A percentile compares a stretch with the other conserved stretches of the same genome.
These are phyloP conservation scores for Stemphylium lycopersici DNA, from an alignment of 2,329 filamentous ascomycete genomes.

Conservation along the genomic window DNA sequence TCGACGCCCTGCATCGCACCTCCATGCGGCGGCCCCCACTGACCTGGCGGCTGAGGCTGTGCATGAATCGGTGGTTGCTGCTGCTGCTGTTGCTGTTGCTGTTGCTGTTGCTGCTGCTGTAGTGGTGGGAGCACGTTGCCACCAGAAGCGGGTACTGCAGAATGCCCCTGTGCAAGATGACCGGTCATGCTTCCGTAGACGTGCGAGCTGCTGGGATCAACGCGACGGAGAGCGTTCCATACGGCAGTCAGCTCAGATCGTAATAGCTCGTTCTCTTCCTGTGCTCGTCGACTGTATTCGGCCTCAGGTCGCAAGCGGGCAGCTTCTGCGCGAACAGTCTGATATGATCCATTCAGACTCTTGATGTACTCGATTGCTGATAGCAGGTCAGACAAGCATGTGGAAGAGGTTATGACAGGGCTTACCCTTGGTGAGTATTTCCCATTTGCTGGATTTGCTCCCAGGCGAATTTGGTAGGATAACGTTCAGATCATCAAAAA, in stretches of 20 bases:
- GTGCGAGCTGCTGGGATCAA: constrained; percentile 55
- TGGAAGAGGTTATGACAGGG: constrained; percentile 2
- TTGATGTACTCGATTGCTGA: constrained; percentile 59
- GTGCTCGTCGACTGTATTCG: constrained; percentile 51
- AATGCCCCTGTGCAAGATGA: constrained; percentile 50
- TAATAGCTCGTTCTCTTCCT: constrained; percentile 56
- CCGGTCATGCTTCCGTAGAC: constrained; percentile 56
- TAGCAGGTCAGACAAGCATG: constrained; percentile 16
- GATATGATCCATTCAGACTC: constrained; percentile 47
- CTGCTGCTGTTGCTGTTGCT: constrained; percentile 12
- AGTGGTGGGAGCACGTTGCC: constrained; percentile 47
- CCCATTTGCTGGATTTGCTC: constrained; percentile 88
- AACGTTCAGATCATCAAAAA: constrained; percentile 81
- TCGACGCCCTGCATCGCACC: constrained; percentile 58
- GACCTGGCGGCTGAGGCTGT: constrained; percentile 41
- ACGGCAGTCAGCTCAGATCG: constrained; percentile 55
- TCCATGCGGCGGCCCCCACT: constrained; percentile 41
- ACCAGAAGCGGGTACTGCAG: constrained; percentile 34
- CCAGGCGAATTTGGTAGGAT: constrained; percentile 81
- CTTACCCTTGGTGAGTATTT: constrained; percentile 83
- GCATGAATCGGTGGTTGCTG: constrained; percentile 10
- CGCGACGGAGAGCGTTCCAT: constrained; percentile 53
- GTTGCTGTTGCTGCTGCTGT: constrained; percentile 41
- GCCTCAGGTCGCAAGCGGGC: constrained; percentile 52
- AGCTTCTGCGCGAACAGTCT: constrained; percentile 48